Conservation (phyloP, 176 grass and related monocot genomes). For the Avena insularis region DNA sequence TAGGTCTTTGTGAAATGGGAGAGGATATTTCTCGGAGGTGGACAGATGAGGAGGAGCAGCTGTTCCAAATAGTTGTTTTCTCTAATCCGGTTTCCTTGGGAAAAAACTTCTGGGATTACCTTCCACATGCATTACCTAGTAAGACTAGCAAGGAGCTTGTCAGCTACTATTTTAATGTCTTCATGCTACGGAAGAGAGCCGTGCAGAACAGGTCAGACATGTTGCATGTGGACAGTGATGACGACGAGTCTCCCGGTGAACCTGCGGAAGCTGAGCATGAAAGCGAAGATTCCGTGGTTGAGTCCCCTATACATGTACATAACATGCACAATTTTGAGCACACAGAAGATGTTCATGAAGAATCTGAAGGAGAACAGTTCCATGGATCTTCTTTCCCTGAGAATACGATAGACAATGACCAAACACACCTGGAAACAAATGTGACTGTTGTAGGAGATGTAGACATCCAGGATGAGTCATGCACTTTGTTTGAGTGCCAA, state of each 20-base stretch:
- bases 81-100: conserved; percentile 64
- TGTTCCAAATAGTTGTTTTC: conserved; percentile 68
- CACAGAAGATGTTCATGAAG: conserved; percentile 47
- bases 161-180: conserved; percentile 93
- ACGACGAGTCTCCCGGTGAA: conserved; percentile 66
- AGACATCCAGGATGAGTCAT: conserved; percentile 41
- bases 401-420: conserved; percentile 21
- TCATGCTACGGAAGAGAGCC: conserved; percentile 82
- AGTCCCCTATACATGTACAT: conserved; percentile 42
- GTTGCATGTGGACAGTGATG: conserved; percentile 78
- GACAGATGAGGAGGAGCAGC: conserved; percentile 74
- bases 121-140: conserved; percentile 59
- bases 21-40: conserved; percentile 72
- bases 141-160: conserved; percentile 75
- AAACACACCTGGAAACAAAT: conserved; percentile 31
- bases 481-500: conserved; percentile 43
- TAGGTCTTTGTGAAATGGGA: conserved; percentile 82
- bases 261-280: conserved; percentile 37
- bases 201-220: conserved; percentile 74
- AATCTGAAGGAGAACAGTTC: conserved; percentile 34
- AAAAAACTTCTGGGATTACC: conserved; percentile 78
- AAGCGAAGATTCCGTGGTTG: conserved; percentile 57
- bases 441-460: neutral
- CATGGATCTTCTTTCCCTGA: conserved; percentile 10
- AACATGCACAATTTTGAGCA: conserved; percentile 21